Percentiles rank a stretch among this genome's conserved stretches.
phyloP scores from a whole-genome alignment of 331 rosid species.

The Rosa hybrid region DNA sequence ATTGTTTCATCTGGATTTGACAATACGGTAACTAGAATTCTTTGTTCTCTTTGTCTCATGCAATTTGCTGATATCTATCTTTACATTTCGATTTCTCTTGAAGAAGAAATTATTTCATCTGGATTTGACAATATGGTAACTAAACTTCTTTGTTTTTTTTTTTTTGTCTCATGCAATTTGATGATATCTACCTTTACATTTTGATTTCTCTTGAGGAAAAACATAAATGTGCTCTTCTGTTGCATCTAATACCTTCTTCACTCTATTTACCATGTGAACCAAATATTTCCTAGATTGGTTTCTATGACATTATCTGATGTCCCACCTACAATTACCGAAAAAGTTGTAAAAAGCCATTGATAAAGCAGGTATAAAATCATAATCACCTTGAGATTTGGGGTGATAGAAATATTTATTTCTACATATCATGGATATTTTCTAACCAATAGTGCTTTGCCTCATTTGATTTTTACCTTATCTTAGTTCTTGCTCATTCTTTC shows the following conservation, averaged over 20 bases:
- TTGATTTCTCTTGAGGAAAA: not conserved
- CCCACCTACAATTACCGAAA: not conserved
- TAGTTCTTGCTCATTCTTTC: conserved; percentile 17
- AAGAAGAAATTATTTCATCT: conserved; percentile 74
- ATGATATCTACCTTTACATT: not conserved
- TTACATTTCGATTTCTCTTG: conserved; percentile 12
- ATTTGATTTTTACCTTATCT: not conserved
- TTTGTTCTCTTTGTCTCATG: not conserved
- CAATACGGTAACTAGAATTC: conserved; percentile 59
- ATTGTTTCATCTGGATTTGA: conserved; percentile 81
- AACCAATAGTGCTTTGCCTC: not conserved
- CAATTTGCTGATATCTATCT: not conserved
- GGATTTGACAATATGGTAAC: conserved; percentile 87
- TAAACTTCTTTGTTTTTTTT: conserved; percentile 4
- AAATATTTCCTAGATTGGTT: not conserved
- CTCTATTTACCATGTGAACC: not conserved
- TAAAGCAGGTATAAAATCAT: conserved; percentile 3
- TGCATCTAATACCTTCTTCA: not conserved
- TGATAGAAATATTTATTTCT: not conserved
- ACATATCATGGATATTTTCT: not conserved
- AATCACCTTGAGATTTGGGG: not conserved
- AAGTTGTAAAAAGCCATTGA: not conserved
- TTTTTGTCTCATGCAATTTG: not conserved
- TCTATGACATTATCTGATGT: not conserved
- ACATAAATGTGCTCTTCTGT: not conserved